Conservation (phyloP, 805 yeast genomes). For the Nakazawaea ernobii region DNA sequence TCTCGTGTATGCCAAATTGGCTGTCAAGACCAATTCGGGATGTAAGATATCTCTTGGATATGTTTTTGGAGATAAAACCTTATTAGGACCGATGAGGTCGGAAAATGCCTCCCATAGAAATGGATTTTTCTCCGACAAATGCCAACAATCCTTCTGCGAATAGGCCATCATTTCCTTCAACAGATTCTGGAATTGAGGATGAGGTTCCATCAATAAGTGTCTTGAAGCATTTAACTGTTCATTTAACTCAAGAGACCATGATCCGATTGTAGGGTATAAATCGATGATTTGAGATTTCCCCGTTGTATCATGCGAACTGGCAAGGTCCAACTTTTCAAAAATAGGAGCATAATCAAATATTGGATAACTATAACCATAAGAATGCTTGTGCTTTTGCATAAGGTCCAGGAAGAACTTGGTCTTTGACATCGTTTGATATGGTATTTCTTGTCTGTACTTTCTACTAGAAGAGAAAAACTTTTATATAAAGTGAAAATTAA, state of each 20-base stretch:
- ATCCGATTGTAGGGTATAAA: slow-evolving; percentile 52
- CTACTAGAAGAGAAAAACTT: not conserved
- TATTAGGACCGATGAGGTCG: slow-evolving; percentile 39
- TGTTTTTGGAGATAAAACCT: slow-evolving; percentile 24
- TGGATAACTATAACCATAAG: slow-evolving; percentile 15
- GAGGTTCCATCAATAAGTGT: slow-evolving; percentile 58
- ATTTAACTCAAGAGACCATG: slow-evolving; percentile 59
- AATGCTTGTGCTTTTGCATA: slow-evolving; percentile 15
- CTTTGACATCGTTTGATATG: too few species aligned
- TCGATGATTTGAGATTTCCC: slow-evolving; percentile 49
- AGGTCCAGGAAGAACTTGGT: not conserved
- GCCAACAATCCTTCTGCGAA: slow-evolving; percentile 21
- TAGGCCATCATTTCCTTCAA: slow-evolving; percentile 1
- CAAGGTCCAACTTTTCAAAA: slow-evolving; percentile 41
- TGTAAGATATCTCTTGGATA: slow-evolving; percentile 14
- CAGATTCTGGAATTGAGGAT: slow-evolving; percentile 14
- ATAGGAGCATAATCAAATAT: slow-evolving; percentile 24
- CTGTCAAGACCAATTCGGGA: slow-evolving; percentile 23
- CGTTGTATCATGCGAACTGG: slow-evolving; percentile 27
- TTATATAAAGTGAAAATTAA: not conserved
- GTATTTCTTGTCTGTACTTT: not conserved
- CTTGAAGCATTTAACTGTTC: slow-evolving; percentile 53
- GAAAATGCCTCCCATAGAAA: slow-evolving; percentile 62
- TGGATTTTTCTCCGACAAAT: slow-evolving; percentile 41
- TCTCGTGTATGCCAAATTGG: slow-evolving; percentile 26